Conservation (phyloP, 352 stramenopile genomes). For the Phytopythium oedochilum region DNA sequence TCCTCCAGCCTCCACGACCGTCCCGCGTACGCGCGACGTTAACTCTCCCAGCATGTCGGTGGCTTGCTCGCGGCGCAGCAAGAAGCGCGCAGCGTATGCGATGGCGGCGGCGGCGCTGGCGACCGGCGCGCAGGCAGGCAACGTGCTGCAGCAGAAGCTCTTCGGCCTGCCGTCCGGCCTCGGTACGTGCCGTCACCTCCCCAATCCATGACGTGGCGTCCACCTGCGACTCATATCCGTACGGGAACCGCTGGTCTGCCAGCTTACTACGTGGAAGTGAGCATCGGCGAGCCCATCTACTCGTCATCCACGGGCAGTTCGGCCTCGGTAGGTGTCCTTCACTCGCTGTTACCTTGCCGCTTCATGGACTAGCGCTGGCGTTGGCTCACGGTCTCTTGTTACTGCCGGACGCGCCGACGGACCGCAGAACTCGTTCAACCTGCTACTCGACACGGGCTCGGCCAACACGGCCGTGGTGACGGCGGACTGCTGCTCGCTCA, state of each 20-base stretch:
- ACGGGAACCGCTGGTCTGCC: too few relatives aligned
- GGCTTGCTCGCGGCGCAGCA: neutral
- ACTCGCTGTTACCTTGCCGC: neutral
- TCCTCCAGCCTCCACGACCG: too few relatives aligned
- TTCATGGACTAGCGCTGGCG: too few relatives aligned
- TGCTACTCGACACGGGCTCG: conserved; percentile 77
- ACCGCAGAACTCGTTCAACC: conserved; percentile 46
- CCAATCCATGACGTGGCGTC: neutral
- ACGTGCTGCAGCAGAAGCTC: conserved; percentile 65
- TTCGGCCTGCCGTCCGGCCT: conserved; percentile 65
- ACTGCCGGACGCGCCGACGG: too few relatives aligned
- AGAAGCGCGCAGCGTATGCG: conserved; percentile 1
- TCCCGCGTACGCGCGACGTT: neutral
- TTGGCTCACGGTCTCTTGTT: too few relatives aligned
- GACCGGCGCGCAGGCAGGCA: neutral
- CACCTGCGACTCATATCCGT: too few relatives aligned
- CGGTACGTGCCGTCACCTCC: conserved; percentile 13
- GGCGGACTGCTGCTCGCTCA: conserved; percentile 62
- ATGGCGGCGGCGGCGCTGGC: neutral
- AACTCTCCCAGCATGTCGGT: neutral
- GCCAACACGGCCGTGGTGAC: conserved; percentile 79
- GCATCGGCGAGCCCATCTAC: conserved; percentile 39
- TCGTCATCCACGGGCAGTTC: conserved; percentile 21
- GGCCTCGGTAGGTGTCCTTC: conserved; percentile 10
- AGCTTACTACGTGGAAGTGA: conserved; percentile 54